phyloP scores from a whole-genome alignment of 805 yeast genomes.

The Wickerhamomyces queroliae region DNA sequence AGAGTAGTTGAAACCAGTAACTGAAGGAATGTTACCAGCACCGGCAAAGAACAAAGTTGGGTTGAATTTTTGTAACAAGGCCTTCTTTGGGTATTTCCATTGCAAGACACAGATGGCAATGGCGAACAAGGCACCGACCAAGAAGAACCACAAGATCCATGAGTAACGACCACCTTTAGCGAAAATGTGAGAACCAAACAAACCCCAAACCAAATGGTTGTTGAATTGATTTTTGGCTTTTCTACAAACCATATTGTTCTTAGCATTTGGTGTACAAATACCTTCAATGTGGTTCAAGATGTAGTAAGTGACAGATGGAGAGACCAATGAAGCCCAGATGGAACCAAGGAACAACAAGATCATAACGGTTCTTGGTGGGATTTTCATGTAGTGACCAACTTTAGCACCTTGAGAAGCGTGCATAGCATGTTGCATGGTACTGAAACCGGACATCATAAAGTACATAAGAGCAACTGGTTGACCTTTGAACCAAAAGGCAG shows the following conservation, averaged over 20 bases:
- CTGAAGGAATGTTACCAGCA: constrained; percentile 59
- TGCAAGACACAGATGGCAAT: constrained; percentile 32
- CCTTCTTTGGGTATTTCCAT: constrained; percentile 31
- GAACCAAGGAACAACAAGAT: constrained; percentile 41
- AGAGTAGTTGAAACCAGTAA: background rate
- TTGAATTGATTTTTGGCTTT: constrained; percentile 39
- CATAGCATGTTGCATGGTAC: constrained; percentile 49
- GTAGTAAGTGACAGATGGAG: constrained; percentile 36
- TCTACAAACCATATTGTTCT: constrained; percentile 42
- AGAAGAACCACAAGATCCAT: background rate
- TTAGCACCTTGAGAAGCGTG: constrained; percentile 51
- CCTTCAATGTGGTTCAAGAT: constrained; percentile 29
- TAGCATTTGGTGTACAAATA: constrained; percentile 37
- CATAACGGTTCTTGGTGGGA: constrained; percentile 58
- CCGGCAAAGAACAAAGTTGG: constrained; percentile 58
- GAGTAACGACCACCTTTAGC: background rate
- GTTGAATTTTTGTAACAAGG: constrained; percentile 37
- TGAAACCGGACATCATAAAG: constrained; percentile 53
- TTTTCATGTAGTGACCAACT: constrained; percentile 57
- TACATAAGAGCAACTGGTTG: constrained; percentile 56
- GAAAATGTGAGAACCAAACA: background rate
- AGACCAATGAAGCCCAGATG: constrained; percentile 36
- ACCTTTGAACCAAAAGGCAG: constrained; percentile 62
- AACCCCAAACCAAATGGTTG: background rate
- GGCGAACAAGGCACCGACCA: constrained; percentile 22